Percentiles rank a stretch among this genome's conserved stretches.
These are phyloP conservation scores for Suillus sp. DNA, from an alignment of 768 basidiomycete species.

Conservation along the genomic window DNA sequence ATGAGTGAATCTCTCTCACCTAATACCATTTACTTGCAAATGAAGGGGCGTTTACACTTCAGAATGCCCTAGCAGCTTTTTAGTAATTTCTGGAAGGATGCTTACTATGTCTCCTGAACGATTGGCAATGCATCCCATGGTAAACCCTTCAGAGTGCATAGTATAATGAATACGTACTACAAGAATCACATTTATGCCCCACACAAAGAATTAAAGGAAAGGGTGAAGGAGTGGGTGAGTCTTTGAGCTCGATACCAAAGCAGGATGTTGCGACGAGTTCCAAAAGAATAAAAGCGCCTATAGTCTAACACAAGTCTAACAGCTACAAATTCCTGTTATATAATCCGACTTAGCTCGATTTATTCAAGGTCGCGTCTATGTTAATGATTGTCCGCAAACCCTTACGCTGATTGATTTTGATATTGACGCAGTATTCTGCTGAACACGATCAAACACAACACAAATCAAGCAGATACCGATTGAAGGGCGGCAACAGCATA, in stretches of 20 bases:
- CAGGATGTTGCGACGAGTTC: neutral
- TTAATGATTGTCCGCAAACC: neutral
- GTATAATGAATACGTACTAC: no score
- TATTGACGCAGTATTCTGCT: neutral
- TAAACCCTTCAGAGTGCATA: no score
- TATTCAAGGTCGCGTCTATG: neutral
- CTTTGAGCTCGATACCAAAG: no score
- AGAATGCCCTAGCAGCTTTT: neutral
- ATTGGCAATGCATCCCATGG: no score
- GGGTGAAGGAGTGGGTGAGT: no score
- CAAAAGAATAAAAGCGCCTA: neutral
- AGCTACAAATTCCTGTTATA: neutral
- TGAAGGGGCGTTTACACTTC: no score
- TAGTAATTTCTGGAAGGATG: no score
- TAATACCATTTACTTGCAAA: neutral
- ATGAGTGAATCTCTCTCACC: no score
- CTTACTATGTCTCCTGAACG: no score
- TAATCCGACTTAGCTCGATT: neutral
- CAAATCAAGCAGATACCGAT: neutral
- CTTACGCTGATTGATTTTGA: neutral
- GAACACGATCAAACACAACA: neutral
- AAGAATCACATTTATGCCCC: no score
- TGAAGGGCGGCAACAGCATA: neutral
- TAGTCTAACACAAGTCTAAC: no score
- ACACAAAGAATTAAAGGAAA: no score